Evolutionary conservation across 1,284 basidiomycete species (phyloP).

Genomic region (Cryptococcus sp.): DNA sequence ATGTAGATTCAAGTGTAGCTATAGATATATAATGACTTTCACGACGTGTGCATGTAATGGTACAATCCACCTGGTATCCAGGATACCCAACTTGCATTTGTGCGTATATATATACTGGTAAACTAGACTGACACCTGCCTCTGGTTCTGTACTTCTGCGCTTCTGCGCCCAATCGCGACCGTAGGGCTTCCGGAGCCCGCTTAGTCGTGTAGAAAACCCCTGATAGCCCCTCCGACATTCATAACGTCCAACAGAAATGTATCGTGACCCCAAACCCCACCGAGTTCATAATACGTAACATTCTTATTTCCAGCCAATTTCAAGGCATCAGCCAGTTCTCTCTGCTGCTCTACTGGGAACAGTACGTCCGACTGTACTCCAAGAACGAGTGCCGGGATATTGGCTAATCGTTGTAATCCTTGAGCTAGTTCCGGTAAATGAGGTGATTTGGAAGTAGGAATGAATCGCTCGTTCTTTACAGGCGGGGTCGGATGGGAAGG

Average conservation of each 20-base stretch:
- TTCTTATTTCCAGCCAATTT: conserved; percentile 78
- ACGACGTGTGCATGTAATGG: no score
- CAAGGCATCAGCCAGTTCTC: conserved; percentile 89
- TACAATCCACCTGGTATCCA: no score
- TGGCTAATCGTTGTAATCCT: conserved; percentile 71
- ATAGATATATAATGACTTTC: no score
- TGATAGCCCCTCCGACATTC: conserved; percentile 72
- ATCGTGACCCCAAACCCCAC: conserved; percentile 97
- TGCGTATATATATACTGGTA: no score
- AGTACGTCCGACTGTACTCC: conserved; percentile 96
- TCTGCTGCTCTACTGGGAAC: conserved; percentile 95
- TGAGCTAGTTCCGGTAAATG: conserved; percentile 76
- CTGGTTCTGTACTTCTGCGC: no score
- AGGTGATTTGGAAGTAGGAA: conserved; percentile 56
- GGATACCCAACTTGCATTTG: no score
- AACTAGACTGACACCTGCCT: no score
- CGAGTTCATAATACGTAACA: conserved; percentile 95
- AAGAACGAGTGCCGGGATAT: conserved; percentile 80
- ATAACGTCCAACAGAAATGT: conserved; percentile 84
- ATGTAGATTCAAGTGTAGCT: no score
- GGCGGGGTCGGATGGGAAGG: conserved; percentile 26
- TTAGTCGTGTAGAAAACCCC: conserved; percentile 59
- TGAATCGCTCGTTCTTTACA: conserved; percentile 48
- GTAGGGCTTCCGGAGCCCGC: no score
- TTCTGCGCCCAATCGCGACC: no score